These are phyloP conservation scores for Picea engelmannii DNA, from an alignment of 83 land plant species.

Conservation along the genomic window DNA sequence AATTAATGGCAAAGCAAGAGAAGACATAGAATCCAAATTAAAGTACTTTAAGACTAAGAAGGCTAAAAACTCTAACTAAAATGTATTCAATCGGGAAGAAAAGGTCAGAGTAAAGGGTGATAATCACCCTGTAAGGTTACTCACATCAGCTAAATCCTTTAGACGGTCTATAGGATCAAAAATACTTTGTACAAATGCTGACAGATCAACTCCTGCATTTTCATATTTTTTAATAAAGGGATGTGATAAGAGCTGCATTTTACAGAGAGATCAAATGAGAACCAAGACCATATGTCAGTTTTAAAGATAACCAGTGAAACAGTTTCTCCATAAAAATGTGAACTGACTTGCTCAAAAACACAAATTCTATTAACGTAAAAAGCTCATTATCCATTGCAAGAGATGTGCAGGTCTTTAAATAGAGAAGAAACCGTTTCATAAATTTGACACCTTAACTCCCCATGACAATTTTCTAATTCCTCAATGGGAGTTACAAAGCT, in stretches of 20 bases:
- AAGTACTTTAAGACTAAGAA: not conserved
- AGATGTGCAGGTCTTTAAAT: too few species aligned
- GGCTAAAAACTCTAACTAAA: not conserved
- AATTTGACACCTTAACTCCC: too few species aligned
- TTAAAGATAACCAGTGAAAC: not conserved
- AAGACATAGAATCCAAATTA: not conserved
- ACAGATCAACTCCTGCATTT: slow-evolving; percentile 65
- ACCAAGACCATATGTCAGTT: not conserved
- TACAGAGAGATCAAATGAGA: not conserved
- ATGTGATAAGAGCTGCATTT: slow-evolving; percentile 86
- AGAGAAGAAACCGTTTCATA: too few species aligned
- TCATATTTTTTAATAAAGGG: slow-evolving; percentile 90
- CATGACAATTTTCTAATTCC: too few species aligned
- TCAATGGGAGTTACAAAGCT: too few species aligned
- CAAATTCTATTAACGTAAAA: too few species aligned
- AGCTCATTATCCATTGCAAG: too few species aligned
- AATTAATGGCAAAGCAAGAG: not conserved
- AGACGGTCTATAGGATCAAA: slow-evolving; percentile 91
- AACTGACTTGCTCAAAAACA: too few species aligned
- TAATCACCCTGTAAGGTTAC: slow-evolving; percentile 15
- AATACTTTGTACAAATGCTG: slow-evolving; percentile 77
- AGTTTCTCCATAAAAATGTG: not conserved
- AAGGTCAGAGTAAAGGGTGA: not conserved
- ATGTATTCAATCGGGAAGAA: not conserved
- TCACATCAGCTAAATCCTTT: slow-evolving; percentile 96